Evolutionary conservation across 176 grass and related monocot species (phyloP).

Genomic region (Zea luxurians): DNA sequence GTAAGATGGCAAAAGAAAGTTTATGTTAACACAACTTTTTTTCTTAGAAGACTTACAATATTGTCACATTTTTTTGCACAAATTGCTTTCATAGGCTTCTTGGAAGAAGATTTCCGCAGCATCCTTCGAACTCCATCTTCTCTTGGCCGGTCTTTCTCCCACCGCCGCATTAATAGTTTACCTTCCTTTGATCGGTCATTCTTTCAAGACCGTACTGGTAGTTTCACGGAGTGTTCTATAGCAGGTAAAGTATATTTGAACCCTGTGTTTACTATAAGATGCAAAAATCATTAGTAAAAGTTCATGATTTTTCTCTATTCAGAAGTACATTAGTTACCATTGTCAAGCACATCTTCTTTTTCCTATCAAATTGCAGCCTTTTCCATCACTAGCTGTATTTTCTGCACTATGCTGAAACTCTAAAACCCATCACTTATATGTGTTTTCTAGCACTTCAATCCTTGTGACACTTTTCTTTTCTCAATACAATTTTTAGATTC

Average conservation of each 20-base stretch:
- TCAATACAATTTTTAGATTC: slow-evolving; percentile 38
- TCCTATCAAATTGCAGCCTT: neutral
- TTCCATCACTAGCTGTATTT: neutral
- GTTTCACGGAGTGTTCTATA: slow-evolving; percentile 35
- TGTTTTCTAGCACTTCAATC: neutral
- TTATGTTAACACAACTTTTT: neutral
- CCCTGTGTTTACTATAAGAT: neutral
- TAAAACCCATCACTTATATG: neutral
- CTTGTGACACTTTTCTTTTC: slow-evolving; percentile 14
- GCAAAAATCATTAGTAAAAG: neutral
- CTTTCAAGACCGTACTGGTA: slow-evolving; percentile 35
- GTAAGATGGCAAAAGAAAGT: slow-evolving; percentile 18
- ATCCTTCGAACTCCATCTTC: slow-evolving; percentile 43
- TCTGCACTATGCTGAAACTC: neutral
- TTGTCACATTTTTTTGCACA: slow-evolving; percentile 30
- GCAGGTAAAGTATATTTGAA: slow-evolving; percentile 40
- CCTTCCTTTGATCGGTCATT: slow-evolving; percentile 40
- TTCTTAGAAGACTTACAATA: neutral
- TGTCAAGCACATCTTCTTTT: neutral
- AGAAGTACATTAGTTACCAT: neutral
- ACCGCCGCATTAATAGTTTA: slow-evolving; percentile 49
- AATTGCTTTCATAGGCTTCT: slow-evolving; percentile 17
- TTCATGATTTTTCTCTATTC: neutral
- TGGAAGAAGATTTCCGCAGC: slow-evolving; percentile 37
- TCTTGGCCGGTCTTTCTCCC: slow-evolving; percentile 17